Evolutionary conservation across 75 land plant genomes (phyloP), one percentile per base, ranked within the genome.

Genomic region (Azolla pinnata): DNA sequence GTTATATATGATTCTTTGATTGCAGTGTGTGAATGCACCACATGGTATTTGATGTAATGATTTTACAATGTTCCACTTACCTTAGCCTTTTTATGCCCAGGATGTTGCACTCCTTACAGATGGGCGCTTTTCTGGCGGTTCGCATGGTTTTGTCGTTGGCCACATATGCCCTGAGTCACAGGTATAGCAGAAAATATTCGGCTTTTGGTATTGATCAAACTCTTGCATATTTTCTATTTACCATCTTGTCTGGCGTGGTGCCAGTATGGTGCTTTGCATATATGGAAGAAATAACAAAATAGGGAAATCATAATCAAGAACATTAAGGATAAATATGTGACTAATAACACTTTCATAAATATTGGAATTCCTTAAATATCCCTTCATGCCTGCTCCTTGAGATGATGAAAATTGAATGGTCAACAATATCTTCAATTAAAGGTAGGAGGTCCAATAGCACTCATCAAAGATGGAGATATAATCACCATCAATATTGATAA

Each of bases 141-240:
- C 98, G n/a, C 98, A 93, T 75, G 98, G 98, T 20, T 93, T 73
- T 73, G 98, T 93, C 59, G 87, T 89, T 47, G 98, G 98, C 26
- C 98, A 93, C 42, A 74, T 93, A 32, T 88, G 98, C 54, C 98
- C 98, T 31, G 96, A 93, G 69, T 96, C 98, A 56, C 96, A 85
- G 82, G 95, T 88, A 35, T 59, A 17, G 47, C 19, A 8, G 20
- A 24, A 21, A 24, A 21, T 62, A 0, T 14, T 44, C 40, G 19
- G n/a, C 23, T 54, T 53, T 29, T 9, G 31, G 18, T 29, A 33
- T 42, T 0, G 2, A 44, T 40, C 27, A 5, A 5, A 12, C 12
- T 5, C 40, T 5, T 35, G 40, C 12, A 12, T 35, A 35, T 35
- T 5, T 35, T 5, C 12, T 12, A 5, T 12, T 35, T 5, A 35